Evolutionary conservation across 2,329 filamentous ascomycete genomes (phyloP).

Genomic region (Trichoderma atroviride): DNA sequence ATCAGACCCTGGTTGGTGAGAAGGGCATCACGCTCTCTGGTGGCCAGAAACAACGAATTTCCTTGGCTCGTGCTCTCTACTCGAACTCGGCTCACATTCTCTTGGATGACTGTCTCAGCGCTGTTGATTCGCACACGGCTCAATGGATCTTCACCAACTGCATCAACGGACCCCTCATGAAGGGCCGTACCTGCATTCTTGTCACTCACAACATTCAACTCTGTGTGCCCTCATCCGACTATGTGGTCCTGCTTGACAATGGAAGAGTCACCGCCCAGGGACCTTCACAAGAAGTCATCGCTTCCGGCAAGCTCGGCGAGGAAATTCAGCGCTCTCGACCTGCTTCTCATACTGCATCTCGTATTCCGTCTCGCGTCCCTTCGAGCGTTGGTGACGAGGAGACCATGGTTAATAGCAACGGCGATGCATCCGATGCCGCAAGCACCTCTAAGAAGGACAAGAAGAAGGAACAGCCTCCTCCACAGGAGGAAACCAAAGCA

Average conservation of each 20-base stretch:
- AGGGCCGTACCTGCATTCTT: slow-evolving; percentile 84
- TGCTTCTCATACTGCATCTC: slow-evolving; percentile 69
- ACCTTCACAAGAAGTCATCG: slow-evolving; percentile 74
- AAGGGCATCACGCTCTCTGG: slow-evolving; percentile 97
- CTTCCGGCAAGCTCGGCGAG: slow-evolving; percentile 85
- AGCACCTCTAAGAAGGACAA: slow-evolving; percentile 53
- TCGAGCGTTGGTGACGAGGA: slow-evolving; percentile 73
- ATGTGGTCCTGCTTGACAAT: slow-evolving; percentile 84
- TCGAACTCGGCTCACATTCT: slow-evolving; percentile 89
- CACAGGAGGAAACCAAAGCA: slow-evolving; percentile 76
- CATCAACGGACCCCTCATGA: slow-evolving; percentile 86
- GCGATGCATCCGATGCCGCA: slow-evolving; percentile 50
- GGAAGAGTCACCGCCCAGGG: slow-evolving; percentile 79
- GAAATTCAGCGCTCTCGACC: slow-evolving; percentile 75
- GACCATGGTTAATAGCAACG: slow-evolving; percentile 55
- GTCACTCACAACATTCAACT: slow-evolving; percentile 96
- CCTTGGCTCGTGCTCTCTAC: slow-evolving; percentile 94
- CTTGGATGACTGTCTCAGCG: slow-evolving; percentile 92
- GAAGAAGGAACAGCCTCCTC: slow-evolving; percentile 44
- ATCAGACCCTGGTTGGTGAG: slow-evolving; percentile 92
- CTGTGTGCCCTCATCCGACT: slow-evolving; percentile 77
- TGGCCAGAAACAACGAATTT: slow-evolving; percentile 96
- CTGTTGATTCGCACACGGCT: slow-evolving; percentile 94
- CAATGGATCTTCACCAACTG: slow-evolving; percentile 98
- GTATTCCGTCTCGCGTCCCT: slow-evolving; percentile 73